Base-by-base conservation (phyloP, 2,329 filamentous ascomycete genomes). In the Aspergillaceae sp. region DNA sequence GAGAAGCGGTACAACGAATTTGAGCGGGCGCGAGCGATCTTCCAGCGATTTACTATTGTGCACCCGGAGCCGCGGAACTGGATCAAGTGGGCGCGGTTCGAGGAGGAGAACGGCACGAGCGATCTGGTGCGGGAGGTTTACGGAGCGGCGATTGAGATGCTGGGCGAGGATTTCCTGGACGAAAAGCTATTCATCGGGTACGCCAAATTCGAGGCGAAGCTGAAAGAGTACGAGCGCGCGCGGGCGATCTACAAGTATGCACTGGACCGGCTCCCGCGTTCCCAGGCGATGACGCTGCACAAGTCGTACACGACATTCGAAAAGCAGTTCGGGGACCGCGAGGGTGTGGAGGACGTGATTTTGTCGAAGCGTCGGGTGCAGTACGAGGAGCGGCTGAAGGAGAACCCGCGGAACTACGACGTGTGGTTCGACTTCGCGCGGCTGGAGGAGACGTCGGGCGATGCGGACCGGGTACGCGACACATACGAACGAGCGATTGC, bases 51-150 rank as follows among this genome's bases (percentile, higher is more conserved):
- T 60, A 95, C 89, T 1, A 78, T 90, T 49, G 87, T 97, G 6
- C 92, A 97, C 56, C 90, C 92, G 0, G 91, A 97, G 60, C 87
- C 92, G 26, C 82, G 86, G 59, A 97, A 96, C 62, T 98, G 91
- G 90, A 94, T 98, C 70, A 96, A 96, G 65, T 98, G 92, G 92
- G 85, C 91, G 49, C 86, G 87, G 51, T 98, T 97, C 56, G 92
- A 98, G 67, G 91, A 97, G 65, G 92, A 98, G 62, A 87, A 84
- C 56, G 92, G 92, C 6, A 95, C 89, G 1, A 91, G 84, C 61
- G 91, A 96, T 58, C 67, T 91, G 54, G 92, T 98, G 5, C 79
- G 92, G 26, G 89, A 97, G 51, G 91, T 97, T 0, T 97, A 89
- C 62, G 88, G 90, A 3, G 77, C 79, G 46, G 90, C 91, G 1